These are phyloP conservation scores for Rhizopogon salebrosus DNA, from an alignment of 768 basidiomycete species.

Conservation along the genomic window DNA sequence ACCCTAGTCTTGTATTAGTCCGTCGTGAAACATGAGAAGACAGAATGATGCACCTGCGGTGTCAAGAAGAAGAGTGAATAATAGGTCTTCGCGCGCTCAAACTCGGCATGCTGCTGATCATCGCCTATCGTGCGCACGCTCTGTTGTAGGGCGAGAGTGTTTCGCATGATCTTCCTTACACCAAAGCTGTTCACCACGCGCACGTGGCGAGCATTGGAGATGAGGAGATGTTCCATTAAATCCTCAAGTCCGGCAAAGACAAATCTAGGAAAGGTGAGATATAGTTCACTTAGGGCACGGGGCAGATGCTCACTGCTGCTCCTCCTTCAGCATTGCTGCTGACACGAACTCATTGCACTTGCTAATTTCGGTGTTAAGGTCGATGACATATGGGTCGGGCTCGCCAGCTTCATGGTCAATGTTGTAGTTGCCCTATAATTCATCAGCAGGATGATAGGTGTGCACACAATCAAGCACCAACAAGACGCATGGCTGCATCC, in stretches of 20 bases:
- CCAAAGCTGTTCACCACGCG: conserved; percentile 68
- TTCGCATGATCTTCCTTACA: conserved; percentile 81
- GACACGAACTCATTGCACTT: conserved; percentile 69
- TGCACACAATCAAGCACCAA: conserved; percentile 27
- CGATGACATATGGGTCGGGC: conserved; percentile 84
- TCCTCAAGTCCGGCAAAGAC: conserved; percentile 81
- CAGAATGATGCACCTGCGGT: conserved; percentile 53
- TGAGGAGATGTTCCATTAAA: conserved; percentile 79
- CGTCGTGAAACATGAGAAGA: conserved; percentile 1
- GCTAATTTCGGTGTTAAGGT: conserved; percentile 77
- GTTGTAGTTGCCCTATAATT: conserved; percentile 72
- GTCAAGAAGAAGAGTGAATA: conserved; percentile 73
- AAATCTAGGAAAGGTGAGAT: conserved; percentile 49
- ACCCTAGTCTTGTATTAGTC: conserved; percentile 38
- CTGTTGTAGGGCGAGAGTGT: conserved; percentile 89
- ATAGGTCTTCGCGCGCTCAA: conserved; percentile 73
- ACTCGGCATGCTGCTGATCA: conserved; percentile 56
- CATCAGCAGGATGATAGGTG: conserved; percentile 3
- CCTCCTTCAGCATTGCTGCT: conserved; percentile 53
- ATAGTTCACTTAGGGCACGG: background rate
- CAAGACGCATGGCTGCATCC: conserved; percentile 72
- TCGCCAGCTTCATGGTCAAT: conserved; percentile 82
- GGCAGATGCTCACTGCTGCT: conserved; percentile 54
- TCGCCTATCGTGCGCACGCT: conserved; percentile 74
- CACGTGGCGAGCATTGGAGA: conserved; percentile 69